These are phyloP conservation scores for Cordyceps tenuipes DNA, from an alignment of 2,329 filamentous ascomycete species.

Conservation along the genomic window DNA sequence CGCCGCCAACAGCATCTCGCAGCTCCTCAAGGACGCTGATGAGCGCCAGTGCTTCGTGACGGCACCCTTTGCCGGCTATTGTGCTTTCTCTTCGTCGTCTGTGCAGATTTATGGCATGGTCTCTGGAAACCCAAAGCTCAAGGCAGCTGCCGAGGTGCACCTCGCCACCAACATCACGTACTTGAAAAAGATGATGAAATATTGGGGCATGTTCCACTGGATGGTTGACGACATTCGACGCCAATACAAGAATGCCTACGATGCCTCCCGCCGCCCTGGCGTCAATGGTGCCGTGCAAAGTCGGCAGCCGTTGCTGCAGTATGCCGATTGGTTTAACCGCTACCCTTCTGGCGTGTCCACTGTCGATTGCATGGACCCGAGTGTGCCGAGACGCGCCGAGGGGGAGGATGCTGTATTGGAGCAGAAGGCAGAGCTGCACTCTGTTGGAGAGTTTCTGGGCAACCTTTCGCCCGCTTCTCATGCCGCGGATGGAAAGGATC, in stretches of 20 bases:
- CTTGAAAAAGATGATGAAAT: constrained; percentile 88
- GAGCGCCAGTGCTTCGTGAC: constrained; percentile 61
- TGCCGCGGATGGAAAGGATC: constrained; percentile 33
- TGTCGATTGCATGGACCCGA: constrained; percentile 73
- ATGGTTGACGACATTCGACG: constrained; percentile 89
- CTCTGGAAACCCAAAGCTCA: constrained; percentile 68
- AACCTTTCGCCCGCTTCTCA: constrained; percentile 58
- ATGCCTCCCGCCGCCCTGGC: constrained; percentile 54
- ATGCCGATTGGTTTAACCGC: constrained; percentile 93
- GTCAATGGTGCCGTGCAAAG: constrained; percentile 28
- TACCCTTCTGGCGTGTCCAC: constrained; percentile 89
- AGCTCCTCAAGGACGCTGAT: constrained; percentile 71
- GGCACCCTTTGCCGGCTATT: constrained; percentile 91
- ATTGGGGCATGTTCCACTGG: constrained; percentile 98
- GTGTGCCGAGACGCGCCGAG: constrained; percentile 59
- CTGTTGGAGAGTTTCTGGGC: constrained; percentile 89
- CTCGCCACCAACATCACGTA: constrained; percentile 84
- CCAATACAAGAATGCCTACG: constrained; percentile 76
- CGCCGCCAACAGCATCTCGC: constrained; percentile 80
- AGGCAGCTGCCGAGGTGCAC: constrained; percentile 73
- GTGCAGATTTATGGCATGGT: constrained; percentile 93
- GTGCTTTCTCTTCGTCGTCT: constrained; percentile 84
- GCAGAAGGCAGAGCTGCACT: constrained; percentile 83
- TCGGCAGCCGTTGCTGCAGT: constrained; percentile 71
- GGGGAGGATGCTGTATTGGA: constrained; percentile 83